phyloP scores from a whole-genome alignment of 2,329 filamentous ascomycete genomes.

The Pseudogymnoascus sp. region DNA sequence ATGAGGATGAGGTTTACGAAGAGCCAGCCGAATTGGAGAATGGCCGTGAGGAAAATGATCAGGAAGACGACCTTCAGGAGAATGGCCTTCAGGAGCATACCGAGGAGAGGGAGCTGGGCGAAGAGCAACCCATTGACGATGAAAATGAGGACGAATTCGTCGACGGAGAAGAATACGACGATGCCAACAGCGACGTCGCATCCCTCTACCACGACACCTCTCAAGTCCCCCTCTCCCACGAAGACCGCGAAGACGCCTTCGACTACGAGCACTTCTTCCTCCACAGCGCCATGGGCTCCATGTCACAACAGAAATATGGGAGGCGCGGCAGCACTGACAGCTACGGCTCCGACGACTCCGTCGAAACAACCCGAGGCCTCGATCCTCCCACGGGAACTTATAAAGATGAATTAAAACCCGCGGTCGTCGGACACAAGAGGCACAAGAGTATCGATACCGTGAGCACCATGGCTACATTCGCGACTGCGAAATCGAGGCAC shows the following conservation, averaged over 20 bases:
- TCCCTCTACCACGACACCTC: constrained; percentile 56
- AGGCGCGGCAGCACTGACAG: constrained; percentile 35
- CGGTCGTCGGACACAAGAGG: constrained; percentile 35
- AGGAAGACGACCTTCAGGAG: background rate
- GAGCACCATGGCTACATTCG: constrained; percentile 55
- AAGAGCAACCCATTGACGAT: background rate
- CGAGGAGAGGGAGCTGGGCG: background rate
- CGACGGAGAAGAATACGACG: constrained; percentile 30
- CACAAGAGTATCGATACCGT: constrained; percentile 52
- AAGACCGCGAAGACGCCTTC: constrained; percentile 90
- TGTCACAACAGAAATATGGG: constrained; percentile 47
- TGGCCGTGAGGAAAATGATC: background rate
- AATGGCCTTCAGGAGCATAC: background rate
- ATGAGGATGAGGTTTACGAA: background rate
- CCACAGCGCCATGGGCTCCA: constrained; percentile 81
- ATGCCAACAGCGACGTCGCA: constrained; percentile 51
- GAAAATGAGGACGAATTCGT: constrained; percentile 30
- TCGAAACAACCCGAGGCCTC: constrained; percentile 53
- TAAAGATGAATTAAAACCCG: constrained; percentile 10
- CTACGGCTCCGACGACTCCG: constrained; percentile 52
- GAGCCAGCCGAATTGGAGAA: background rate
- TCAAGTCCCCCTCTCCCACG: constrained; percentile 64
- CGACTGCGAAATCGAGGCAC: constrained; percentile 40
- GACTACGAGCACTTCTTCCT: constrained; percentile 96
- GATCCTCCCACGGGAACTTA: constrained; percentile 10